Base-by-base conservation (phyloP, 192 early-diverging fungal species). In the Gaertneriomyces sp. region DNA sequence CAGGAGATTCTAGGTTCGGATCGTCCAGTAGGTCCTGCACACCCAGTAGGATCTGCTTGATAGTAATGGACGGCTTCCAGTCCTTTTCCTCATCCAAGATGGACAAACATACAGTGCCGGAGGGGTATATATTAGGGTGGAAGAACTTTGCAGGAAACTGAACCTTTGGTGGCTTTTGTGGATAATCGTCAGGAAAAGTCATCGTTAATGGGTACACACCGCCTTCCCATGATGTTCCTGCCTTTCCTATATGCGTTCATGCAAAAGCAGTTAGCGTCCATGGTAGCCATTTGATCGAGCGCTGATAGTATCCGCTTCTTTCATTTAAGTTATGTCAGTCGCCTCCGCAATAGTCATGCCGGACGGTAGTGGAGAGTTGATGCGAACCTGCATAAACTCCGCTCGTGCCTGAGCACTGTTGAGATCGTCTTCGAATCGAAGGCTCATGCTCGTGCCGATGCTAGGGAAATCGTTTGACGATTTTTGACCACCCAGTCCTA, bases 41-140 rank as follows among this genome's bases (percentile, higher is more conserved):
- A 45, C 96, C 96, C 17, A 96, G 78, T 44, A 98, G 72, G 63
- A 98, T 95, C 86, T 98, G 95, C 61, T 99, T 99, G 57, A 99
- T 79, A 5, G 92, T 96, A 61, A 99, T 95, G 16, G 91, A 88
- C 1, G 76, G 76, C 63, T 81, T 78, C 76, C 77, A 81, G 61
- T 79, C 95, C 63, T 98, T 88, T 14, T 97, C 94, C 51, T 92
- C 94, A 64, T 96, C 94, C 56, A 99, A 74, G 66, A 99, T 99
- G 1, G 93, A 95, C 49, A 99, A 77, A 61, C 96, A 99, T 17
- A 99, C 93, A 3, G 94, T 97, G 60, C 96, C 96, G 4, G 92
- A 94, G 16, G 96, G 96, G 66, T 96, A 98, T 19, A 98, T 87
- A 68, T 99, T 99, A 3, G 95, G 95, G 70, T 74, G 69, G 45